Evolutionary conservation across 345 rosid genomes (phyloP).

Genomic region (Ailanthus altissimus): DNA sequence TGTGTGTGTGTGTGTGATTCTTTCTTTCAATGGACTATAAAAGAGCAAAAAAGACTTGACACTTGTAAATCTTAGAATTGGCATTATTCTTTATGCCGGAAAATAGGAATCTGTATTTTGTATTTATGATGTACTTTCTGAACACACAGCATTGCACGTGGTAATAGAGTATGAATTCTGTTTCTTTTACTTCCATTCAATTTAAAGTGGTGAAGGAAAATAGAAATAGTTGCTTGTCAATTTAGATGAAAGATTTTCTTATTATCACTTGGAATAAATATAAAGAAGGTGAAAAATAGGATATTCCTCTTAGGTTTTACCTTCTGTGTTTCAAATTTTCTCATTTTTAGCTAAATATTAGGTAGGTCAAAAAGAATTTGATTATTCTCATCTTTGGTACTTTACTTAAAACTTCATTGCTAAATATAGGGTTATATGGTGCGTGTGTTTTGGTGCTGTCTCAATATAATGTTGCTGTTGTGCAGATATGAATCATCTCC

Average conservation of each 20-base stretch:
- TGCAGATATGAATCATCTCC: neutral
- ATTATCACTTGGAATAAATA: neutral
- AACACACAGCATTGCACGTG: neutral
- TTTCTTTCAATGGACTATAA: neutral
- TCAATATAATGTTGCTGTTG: neutral
- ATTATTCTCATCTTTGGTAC: neutral
- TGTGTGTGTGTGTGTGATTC: too few relatives aligned
- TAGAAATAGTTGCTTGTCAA: neutral
- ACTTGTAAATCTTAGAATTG: neutral
- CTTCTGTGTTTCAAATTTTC: neutral
- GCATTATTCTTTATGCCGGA: neutral
- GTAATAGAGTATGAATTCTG: neutral
- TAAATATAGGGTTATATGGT: neutral
- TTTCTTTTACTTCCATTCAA: neutral
- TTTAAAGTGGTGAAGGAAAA: constrained; percentile 4
- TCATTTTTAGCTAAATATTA: neutral
- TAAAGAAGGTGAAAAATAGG: constrained; percentile 2
- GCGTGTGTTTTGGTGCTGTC: neutral
- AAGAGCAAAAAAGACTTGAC: neutral
- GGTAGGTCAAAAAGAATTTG: neutral
- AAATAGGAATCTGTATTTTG: neutral
- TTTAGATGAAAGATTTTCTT: neutral
- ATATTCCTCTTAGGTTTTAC: neutral
- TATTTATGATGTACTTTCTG: neutral
- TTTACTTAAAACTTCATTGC: neutral